phyloP scores from a whole-genome alignment of 208 protist genomes.

The Trypanosoma mega region DNA sequence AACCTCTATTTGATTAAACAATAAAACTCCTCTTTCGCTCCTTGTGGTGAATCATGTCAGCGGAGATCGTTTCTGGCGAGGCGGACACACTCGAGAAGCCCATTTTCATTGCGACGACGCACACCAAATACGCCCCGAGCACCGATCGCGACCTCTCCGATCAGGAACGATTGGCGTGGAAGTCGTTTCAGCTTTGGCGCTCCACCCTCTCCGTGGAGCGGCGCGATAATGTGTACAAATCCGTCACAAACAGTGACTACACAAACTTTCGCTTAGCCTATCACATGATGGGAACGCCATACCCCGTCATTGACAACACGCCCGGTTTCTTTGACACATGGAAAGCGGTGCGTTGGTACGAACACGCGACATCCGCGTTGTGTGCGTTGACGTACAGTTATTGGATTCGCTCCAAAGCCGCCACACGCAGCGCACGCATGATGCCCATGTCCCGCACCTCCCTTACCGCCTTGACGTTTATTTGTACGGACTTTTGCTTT shows the following conservation, averaged over 20 bases:
- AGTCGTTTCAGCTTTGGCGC: constrained; percentile 87
- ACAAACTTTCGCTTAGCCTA: constrained; percentile 79
- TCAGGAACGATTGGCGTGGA: constrained; percentile 86
- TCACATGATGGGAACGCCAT: constrained; percentile 84
- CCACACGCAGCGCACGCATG: constrained; percentile 42
- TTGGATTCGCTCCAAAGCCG: constrained; percentile 77
- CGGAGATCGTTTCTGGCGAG: constrained; percentile 58
- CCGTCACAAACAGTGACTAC: constrained; percentile 76
- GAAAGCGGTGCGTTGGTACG: constrained; percentile 71
- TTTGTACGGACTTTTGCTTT: constrained; percentile 68
- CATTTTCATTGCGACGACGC: constrained; percentile 78
- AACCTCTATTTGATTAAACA: neutral
- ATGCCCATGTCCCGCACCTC: constrained; percentile 34
- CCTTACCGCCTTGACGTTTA: constrained; percentile 51
- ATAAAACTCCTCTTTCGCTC: constrained; percentile 4
- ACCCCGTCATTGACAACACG: constrained; percentile 61
- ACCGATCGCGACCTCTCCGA: constrained; percentile 77
- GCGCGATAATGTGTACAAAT: constrained; percentile 75
- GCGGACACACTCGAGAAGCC: constrained; percentile 52
- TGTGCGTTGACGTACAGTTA: constrained; percentile 46
- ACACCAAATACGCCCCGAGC: constrained; percentile 62
- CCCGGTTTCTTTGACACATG: constrained; percentile 50
- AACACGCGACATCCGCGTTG: constrained; percentile 51
- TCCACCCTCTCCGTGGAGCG: constrained; percentile 72
- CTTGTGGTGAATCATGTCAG: constrained; percentile 12